Conservation (phyloP, 2,329 filamentous ascomycete genomes). For the Colletotrichum sublineola region DNA sequence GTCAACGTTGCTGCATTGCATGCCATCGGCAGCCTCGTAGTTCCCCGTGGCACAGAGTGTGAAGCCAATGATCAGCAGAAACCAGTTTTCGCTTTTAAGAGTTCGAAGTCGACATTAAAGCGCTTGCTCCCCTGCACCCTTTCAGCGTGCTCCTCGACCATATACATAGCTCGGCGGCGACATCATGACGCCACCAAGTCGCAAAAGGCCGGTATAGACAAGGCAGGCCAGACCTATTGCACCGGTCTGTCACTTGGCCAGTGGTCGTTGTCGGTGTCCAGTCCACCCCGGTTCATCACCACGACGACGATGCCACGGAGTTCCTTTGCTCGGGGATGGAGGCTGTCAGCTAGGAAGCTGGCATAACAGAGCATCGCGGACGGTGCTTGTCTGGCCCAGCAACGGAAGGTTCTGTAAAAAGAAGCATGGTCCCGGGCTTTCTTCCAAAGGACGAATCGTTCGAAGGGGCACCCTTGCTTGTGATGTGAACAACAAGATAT, state of each 20-base stretch:
- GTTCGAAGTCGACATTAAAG: too few species aligned
- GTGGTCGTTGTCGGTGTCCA: slow-evolving; percentile 24
- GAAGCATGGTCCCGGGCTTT: not conserved
- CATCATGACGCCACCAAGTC: not conserved
- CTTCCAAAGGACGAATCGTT: slow-evolving; percentile 17
- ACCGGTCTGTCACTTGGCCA: slow-evolving; percentile 32
- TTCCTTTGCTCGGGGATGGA: slow-evolving; percentile 25
- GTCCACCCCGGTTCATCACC: slow-evolving; percentile 11
- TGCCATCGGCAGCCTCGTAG: slow-evolving; percentile 11
- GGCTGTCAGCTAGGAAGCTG: slow-evolving; percentile 20
- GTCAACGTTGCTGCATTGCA: not conserved
- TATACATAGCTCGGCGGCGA: too few species aligned
- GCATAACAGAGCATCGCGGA: slow-evolving; percentile 33
- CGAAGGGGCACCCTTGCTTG: slow-evolving; percentile 32
- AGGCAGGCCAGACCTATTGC: slow-evolving; percentile 18
- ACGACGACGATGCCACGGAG: not conserved
- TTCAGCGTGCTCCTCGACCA: too few species aligned
- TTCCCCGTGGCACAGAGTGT: too few species aligned
- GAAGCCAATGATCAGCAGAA: too few species aligned
- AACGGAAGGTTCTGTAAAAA: not conserved
- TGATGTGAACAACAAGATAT: slow-evolving; percentile 11
- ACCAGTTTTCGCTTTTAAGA: too few species aligned
- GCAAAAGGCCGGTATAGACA: not conserved
- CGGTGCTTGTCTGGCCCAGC: slow-evolving; percentile 26
- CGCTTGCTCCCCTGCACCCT: too few species aligned